Conservation (phyloP, 495 filamentous ascomycete species). For the Neurospora sp. region DNA sequence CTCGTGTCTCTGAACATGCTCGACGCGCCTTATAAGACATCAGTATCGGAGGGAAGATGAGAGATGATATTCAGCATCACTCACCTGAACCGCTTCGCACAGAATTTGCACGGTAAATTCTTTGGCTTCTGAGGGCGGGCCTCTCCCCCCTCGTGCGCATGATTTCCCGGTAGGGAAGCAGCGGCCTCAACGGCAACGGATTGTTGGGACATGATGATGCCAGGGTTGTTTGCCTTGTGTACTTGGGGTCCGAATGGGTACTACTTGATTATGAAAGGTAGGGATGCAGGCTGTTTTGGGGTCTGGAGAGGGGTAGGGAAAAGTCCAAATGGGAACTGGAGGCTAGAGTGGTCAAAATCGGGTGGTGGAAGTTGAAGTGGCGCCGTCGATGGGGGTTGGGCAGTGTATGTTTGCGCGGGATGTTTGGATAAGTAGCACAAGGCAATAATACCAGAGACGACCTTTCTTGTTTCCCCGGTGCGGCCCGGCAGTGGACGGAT, state of each 20-base stretch:
- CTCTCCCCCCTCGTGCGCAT: constrained; percentile 37
- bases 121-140: constrained; percentile 43
- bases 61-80: constrained; percentile 4
- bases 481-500: neutral
- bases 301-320: constrained; percentile 11
- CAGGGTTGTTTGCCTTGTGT: constrained; percentile 13
- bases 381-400: constrained; percentile 11
- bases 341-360: constrained; percentile 4
- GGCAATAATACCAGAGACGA: constrained; percentile 14
- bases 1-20: constrained; percentile 52
- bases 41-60: constrained; percentile 22
- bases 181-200: constrained; percentile 40
- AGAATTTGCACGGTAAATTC: constrained; percentile 45
- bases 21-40: constrained; percentile 41
- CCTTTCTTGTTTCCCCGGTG: constrained; percentile 9
- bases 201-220: constrained; percentile 38
- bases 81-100: constrained; percentile 46
- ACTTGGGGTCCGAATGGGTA: constrained; percentile 31
- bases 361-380: constrained; percentile 6
- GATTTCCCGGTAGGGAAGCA: constrained; percentile 22
- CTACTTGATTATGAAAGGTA: constrained; percentile 22
- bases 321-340: constrained; percentile 8
- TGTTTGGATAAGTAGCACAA: constrained; percentile 2
- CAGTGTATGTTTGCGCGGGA: constrained; percentile 8
- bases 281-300: neutral